Percentiles rank a stretch among this genome's conserved stretches.
These are phyloP conservation scores for Parafenestella ontariensis DNA, from an alignment of 2,329 filamentous ascomycete genomes.

Conservation along the genomic window DNA sequence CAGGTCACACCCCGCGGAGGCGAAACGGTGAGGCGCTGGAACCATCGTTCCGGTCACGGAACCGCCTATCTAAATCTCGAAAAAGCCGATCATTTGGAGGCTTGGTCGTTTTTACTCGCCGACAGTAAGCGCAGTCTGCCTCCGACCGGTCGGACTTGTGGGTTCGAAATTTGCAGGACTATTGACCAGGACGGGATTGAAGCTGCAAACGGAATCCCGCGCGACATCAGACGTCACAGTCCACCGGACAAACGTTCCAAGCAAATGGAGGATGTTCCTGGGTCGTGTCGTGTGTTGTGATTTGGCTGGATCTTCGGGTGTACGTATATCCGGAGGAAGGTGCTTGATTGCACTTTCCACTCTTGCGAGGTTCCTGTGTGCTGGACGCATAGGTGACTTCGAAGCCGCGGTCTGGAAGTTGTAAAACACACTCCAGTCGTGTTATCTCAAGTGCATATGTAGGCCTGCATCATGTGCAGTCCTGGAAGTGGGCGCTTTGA, in stretches of 20 bases:
- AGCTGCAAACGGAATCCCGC: neutral
- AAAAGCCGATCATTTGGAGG: neutral
- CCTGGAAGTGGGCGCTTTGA: neutral
- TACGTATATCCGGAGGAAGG: too few species aligned
- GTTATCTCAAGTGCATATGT: too few species aligned
- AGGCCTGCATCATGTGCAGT: neutral
- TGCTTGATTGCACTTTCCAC: too few species aligned
- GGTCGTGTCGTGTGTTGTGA: too few species aligned
- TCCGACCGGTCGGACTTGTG: neutral
- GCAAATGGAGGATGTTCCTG: too few species aligned
- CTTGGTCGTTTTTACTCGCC: neutral
- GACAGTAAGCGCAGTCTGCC: constrained; percentile 1
- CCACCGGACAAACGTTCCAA: too few species aligned
- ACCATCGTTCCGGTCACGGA: constrained; percentile 11
- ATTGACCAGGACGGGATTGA: constrained; percentile 4
- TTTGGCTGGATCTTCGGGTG: too few species aligned
- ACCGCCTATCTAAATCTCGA: constrained; percentile 1
- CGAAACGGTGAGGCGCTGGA: constrained; percentile 9
- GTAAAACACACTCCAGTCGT: too few species aligned
- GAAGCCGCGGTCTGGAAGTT: too few species aligned
- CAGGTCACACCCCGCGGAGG: constrained; percentile 1
- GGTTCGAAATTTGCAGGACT: neutral
- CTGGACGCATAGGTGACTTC: too few species aligned
- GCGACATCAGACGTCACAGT: neutral
- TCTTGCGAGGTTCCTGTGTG: too few species aligned